Evolutionary conservation across 306 rosid genomes (phyloP).

Genomic region (Prunus davidiana): DNA sequence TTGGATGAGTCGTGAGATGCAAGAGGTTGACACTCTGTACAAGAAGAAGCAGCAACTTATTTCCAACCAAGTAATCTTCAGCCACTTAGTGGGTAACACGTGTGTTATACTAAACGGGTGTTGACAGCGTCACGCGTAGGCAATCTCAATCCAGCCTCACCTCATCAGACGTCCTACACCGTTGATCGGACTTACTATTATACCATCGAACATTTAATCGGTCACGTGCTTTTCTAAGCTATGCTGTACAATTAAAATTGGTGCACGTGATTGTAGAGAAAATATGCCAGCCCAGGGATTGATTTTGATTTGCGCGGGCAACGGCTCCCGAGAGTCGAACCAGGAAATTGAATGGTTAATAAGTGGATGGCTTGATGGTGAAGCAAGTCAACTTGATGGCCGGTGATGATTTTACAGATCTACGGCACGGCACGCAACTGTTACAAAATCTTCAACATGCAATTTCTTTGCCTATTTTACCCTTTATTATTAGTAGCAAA

Average conservation of each 20-base stretch:
- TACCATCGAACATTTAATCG: not conserved
- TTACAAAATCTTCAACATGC: not conserved
- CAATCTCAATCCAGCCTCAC: not conserved
- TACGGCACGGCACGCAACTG: conserved; percentile 2
- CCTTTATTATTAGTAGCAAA: not conserved
- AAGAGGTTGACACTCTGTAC: no score
- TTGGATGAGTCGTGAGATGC: not conserved
- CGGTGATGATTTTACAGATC: conserved; percentile 19
- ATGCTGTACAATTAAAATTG: not conserved
- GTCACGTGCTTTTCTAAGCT: not conserved
- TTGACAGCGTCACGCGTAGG: conserved; percentile 11
- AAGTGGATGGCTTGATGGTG: not conserved
- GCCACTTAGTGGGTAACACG: not conserved
- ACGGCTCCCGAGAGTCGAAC: not conserved
- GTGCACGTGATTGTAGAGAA: no score
- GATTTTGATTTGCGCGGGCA: not conserved
- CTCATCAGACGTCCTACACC: not conserved
- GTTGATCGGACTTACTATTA: not conserved
- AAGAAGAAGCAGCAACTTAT: not conserved
- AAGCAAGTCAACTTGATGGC: conserved; percentile 30
- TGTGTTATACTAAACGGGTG: not conserved
- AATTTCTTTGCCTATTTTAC: not conserved
- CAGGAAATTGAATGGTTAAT: not conserved
- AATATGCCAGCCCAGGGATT: not conserved
- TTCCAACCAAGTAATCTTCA: not conserved